Conservation (phyloP, 257 asterid genomes). For the Apocynum venetum region DNA sequence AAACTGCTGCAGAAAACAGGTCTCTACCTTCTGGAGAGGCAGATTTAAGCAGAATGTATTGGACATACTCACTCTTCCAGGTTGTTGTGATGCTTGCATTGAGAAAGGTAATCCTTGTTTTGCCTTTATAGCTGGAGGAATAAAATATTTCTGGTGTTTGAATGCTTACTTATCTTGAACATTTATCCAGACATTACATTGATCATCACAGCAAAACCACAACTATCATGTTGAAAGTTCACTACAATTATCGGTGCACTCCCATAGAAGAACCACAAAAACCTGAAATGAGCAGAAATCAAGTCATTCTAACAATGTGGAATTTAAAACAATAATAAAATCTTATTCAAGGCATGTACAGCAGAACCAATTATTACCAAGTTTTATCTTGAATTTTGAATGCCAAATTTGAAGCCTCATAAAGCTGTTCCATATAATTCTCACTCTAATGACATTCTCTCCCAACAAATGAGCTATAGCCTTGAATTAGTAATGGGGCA, state of each 20-base stretch:
- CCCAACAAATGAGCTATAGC: neutral
- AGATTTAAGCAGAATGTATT: conserved; percentile 37
- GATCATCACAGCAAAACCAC: conserved; percentile 5
- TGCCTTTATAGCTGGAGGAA: conserved; percentile 2
- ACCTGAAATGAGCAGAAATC: conserved; percentile 1
- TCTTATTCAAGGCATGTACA: neutral
- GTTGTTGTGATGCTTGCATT: conserved; percentile 49
- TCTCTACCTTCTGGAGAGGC: conserved; percentile 42
- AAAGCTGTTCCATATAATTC: neutral
- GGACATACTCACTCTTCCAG: conserved; percentile 41
- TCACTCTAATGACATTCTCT: neutral
- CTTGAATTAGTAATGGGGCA: neutral
- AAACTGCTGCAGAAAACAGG: conserved; percentile 39
- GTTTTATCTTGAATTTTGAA: neutral
- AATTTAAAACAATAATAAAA: neutral
- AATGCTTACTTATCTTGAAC: neutral
- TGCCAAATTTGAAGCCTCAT: neutral
- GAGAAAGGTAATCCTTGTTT: conserved; percentile 9
- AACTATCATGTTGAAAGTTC: neutral
- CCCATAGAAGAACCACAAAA: neutral
- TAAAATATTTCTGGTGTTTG: neutral
- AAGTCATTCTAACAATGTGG: neutral
- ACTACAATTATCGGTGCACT: neutral
- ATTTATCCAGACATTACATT: neutral
- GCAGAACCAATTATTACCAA: neutral